A percentile compares a stretch with the other conserved stretches of the same genome.
These are phyloP conservation scores for Sisymbrium irio DNA, from an alignment of 345 rosid species.

Conservation along the genomic window DNA sequence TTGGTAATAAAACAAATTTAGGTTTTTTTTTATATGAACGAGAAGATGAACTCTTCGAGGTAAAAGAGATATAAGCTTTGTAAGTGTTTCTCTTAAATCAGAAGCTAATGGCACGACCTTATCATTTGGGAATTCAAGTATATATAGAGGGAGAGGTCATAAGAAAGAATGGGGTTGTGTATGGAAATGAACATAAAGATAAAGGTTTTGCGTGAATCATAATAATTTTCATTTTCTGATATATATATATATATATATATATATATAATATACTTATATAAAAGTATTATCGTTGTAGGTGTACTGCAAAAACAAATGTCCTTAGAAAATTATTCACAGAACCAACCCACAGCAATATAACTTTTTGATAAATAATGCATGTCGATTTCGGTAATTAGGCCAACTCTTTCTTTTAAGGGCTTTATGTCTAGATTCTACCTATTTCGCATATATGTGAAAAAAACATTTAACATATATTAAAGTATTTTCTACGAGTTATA, in stretches of 20 bases:
- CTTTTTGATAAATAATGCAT: conserved; percentile 31
- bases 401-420: conserved; percentile 24
- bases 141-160: conserved; percentile 26
- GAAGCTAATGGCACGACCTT: conserved; percentile 37
- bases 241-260: neutral
- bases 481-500: neutral
- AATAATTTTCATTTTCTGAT: neutral
- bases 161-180: conserved; percentile 1
- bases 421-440: conserved; percentile 36
- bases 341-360: conserved; percentile 17
- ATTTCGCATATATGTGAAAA: neutral
- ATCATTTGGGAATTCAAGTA: conserved; percentile 11
- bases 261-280: too few relatives aligned
- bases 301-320: conserved; percentile 10
- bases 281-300: conserved; percentile 22
- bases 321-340: neutral
- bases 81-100: conserved; percentile 22
- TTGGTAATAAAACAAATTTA: neutral
- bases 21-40: neutral
- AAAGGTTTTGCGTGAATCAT: conserved; percentile 2
- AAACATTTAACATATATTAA: neutral
- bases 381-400: conserved; percentile 33
- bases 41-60: conserved; percentile 17
- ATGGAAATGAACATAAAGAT: conserved; percentile 3
- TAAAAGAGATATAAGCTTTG: conserved; percentile 14